These are phyloP conservation scores for Fomitopsis pulvina DNA, from an alignment of 768 basidiomycete species.

Conservation along the genomic window DNA sequence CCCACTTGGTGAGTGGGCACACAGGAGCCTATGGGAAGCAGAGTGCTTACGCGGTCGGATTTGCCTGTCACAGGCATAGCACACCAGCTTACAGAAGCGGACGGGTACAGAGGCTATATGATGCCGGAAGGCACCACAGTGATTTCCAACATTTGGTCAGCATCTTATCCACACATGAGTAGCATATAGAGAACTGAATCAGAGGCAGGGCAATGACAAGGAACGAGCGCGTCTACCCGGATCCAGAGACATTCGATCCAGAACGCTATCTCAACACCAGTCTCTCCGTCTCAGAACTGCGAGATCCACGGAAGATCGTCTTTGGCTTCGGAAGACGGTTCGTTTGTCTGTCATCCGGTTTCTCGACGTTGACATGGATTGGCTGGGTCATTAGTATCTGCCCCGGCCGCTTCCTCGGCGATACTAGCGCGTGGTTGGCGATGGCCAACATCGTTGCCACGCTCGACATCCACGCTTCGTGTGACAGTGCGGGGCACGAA, in stretches of 20 bases:
- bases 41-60: too few relatives aligned
- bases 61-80: background rate
- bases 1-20: too few relatives aligned
- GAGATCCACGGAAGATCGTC: conserved; percentile 7
- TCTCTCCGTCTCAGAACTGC: background rate
- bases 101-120: conserved; percentile 24
- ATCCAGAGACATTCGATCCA: conserved; percentile 5
- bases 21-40: too few relatives aligned
- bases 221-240: conserved; percentile 1
- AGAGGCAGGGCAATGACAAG: conserved; percentile 6
- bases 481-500: conserved; percentile 36
- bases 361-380: background rate
- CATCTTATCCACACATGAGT: background rate
- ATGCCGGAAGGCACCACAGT: conserved; percentile 23
- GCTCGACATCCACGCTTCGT: conserved; percentile 36
- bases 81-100: conserved; percentile 23
- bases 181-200: too few relatives aligned
- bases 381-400: conserved; percentile 32
- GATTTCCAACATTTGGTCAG: conserved; percentile 1
- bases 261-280: conserved; percentile 26
- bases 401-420: conserved; percentile 48
- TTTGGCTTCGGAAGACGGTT: conserved; percentile 15
- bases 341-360: background rate
- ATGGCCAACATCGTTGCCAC: conserved; percentile 39
- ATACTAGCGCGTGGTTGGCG: conserved; percentile 39